Conservation (phyloP, 2,329 filamentous ascomycete genomes). For the Paraphaeosphaeria minitans region DNA sequence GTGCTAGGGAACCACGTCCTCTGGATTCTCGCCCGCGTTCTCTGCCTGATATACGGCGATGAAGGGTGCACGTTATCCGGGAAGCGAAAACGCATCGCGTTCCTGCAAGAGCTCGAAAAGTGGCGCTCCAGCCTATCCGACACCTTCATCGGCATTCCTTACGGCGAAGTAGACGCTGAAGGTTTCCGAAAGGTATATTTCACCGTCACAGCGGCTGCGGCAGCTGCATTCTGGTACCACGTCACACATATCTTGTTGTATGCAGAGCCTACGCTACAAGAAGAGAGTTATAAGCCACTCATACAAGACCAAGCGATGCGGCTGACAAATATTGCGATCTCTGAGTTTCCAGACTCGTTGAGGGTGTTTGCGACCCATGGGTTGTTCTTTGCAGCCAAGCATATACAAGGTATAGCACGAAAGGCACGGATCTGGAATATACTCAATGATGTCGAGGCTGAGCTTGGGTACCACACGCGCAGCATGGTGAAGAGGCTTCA, state of each 20-base stretch:
- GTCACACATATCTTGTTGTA: slow-evolving; percentile 39
- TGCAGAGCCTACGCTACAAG: slow-evolving; percentile 36
- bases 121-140: slow-evolving; percentile 35
- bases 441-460: slow-evolving; percentile 36
- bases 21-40: slow-evolving; percentile 40
- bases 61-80: slow-evolving; percentile 22
- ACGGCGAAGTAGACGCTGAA: slow-evolving; percentile 37
- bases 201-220: slow-evolving; percentile 36
- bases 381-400: slow-evolving; percentile 43
- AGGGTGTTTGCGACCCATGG: slow-evolving; percentile 41
- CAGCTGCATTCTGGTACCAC: slow-evolving; percentile 42
- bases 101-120: slow-evolving; percentile 34
- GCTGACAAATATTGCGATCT: slow-evolving; percentile 39
- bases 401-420: slow-evolving; percentile 38
- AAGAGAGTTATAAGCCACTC: slow-evolving; percentile 28
- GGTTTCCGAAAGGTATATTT: slow-evolving; percentile 41
- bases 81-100: slow-evolving; percentile 24
- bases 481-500: slow-evolving; percentile 36
- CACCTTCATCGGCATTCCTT: slow-evolving; percentile 39
- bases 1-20: slow-evolving; percentile 39
- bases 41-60: slow-evolving; percentile 35
- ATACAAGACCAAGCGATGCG: slow-evolving; percentile 39
- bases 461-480: slow-evolving; percentile 39
- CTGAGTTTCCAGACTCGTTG: slow-evolving; percentile 39
- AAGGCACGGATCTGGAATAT: slow-evolving; percentile 43